Conservation (phyloP, 345 rosid genomes). For the Anastatica hierochuntica region DNA sequence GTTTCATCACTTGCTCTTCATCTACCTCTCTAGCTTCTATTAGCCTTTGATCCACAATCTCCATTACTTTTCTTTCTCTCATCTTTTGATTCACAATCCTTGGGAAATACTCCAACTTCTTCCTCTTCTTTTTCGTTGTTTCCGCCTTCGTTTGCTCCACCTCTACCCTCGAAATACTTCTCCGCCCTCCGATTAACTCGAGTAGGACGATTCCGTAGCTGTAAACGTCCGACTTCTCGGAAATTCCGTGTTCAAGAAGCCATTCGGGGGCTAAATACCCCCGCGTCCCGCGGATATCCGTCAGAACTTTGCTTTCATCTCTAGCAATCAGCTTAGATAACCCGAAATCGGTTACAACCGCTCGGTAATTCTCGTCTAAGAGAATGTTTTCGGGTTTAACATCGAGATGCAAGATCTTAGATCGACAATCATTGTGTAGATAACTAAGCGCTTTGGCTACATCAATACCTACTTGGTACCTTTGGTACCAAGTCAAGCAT, state of each 20-base stretch:
- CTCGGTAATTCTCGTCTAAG: slow-evolving; percentile 43
- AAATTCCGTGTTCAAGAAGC: slow-evolving; percentile 50
- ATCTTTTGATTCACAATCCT: slow-evolving; percentile 50
- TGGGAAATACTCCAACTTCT: slow-evolving; percentile 56
- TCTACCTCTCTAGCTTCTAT: slow-evolving; percentile 39
- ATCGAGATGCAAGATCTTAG: slow-evolving; percentile 54
- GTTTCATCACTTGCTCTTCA: slow-evolving; percentile 47
- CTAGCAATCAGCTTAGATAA: slow-evolving; percentile 49
- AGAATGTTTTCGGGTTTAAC: slow-evolving; percentile 68
- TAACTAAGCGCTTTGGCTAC: slow-evolving; percentile 61
- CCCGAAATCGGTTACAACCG: slow-evolving; percentile 52
- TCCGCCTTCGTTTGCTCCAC: slow-evolving; percentile 33
- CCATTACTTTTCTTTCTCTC: slow-evolving; percentile 57
- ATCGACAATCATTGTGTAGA: slow-evolving; percentile 68
- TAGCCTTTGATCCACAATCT: slow-evolving; percentile 53
- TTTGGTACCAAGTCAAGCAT: slow-evolving; percentile 57
- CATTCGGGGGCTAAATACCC: slow-evolving; percentile 74
- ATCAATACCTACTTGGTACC: slow-evolving; percentile 52
- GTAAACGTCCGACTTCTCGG: slow-evolving; percentile 66
- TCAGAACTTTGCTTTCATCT: slow-evolving; percentile 50
- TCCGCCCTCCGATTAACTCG: slow-evolving; percentile 61
- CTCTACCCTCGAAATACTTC: slow-evolving; percentile 37
- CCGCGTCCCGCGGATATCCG: slow-evolving; percentile 57
- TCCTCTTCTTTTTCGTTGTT: slow-evolving; percentile 23
- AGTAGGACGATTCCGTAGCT: slow-evolving; percentile 67